These are phyloP conservation scores for Rhynchosporium graminicola DNA, from an alignment of 2,329 filamentous ascomycete genomes.

Conservation along the genomic window DNA sequence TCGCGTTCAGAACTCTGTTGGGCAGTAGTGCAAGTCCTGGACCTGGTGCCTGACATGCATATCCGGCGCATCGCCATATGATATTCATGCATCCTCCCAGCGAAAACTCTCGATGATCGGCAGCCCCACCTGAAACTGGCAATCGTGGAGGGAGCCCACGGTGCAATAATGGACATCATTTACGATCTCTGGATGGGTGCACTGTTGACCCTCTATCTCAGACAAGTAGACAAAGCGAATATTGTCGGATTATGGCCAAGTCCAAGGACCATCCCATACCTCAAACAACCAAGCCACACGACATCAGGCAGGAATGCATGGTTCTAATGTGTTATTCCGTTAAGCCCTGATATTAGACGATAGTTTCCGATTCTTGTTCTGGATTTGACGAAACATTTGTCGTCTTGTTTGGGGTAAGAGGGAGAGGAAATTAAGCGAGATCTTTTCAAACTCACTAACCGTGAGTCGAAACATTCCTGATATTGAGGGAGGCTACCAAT, in stretches of 20 bases:
- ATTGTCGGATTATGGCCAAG: background rate
- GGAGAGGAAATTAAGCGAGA: background rate
- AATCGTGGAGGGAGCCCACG: background rate
- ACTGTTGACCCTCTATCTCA: background rate
- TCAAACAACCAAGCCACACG: background rate
- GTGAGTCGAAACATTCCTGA: background rate
- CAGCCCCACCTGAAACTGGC: background rate
- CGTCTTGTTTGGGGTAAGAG: constrained; percentile 10
- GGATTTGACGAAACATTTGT: constrained; percentile 5
- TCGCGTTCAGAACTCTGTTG: background rate
- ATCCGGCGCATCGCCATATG: background rate
- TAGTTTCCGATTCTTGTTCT: background rate
- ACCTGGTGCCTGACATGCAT: constrained; percentile 5
- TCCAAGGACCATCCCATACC: constrained; percentile 1
- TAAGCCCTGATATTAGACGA: constrained; percentile 2
- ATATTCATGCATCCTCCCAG: constrained; percentile 10
- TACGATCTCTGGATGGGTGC: background rate
- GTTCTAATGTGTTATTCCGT: background rate
- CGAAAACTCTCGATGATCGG: constrained; percentile 6
- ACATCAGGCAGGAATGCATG: background rate
- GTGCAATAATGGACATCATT: background rate
- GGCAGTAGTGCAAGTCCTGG: background rate
- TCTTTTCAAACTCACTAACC: background rate
- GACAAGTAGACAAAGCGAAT: background rate
- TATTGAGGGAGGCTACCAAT: too few relatives aligned